These are phyloP conservation scores for Paspalum vaginatum DNA, from an alignment of 176 grass and related monocot genomes.

Conservation along the genomic window DNA sequence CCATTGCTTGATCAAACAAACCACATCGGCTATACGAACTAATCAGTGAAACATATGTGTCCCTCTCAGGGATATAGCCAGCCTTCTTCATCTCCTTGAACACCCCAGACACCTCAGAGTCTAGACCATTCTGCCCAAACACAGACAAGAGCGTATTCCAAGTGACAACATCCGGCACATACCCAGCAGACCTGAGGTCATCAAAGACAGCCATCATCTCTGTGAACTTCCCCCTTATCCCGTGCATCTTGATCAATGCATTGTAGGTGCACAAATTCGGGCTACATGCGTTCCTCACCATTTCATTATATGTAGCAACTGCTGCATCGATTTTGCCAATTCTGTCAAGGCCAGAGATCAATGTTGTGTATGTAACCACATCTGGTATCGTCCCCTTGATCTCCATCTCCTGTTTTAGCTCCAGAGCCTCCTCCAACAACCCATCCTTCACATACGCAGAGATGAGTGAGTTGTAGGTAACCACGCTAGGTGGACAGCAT, in stretches of 20 bases:
- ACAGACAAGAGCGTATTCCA: conserved; percentile 88
- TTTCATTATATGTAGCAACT: conserved; percentile 63
- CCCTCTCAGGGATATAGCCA: conserved; percentile 84
- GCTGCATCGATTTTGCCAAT: conserved; percentile 72
- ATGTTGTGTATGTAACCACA: conserved; percentile 89
- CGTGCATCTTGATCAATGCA: conserved; percentile 87
- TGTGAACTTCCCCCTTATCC: conserved; percentile 68
- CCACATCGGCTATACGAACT: conserved; percentile 91
- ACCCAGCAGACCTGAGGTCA: conserved; percentile 61
- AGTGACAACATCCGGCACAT: conserved; percentile 72
- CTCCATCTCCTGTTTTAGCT: conserved; percentile 79
- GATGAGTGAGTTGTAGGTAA: conserved; percentile 84
- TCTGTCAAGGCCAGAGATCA: conserved; percentile 86
- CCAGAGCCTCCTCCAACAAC: conserved; percentile 63
- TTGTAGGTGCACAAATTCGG: conserved; percentile 92
- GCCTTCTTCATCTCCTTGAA: conserved; percentile 97
- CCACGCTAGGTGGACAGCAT: conserved; percentile 64
- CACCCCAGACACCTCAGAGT: conserved; percentile 73
- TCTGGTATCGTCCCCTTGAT: conserved; percentile 70
- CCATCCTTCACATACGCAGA: conserved; percentile 81
- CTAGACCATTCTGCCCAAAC: conserved; percentile 89
- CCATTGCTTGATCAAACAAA: conserved; percentile 86
- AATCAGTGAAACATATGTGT: conserved; percentile 91
- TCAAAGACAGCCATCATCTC: conserved; percentile 90
- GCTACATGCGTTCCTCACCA: conserved; percentile 62